Evolutionary conservation across 1,284 basidiomycete species (phyloP).

Genomic region (Baeospora myosura): DNA sequence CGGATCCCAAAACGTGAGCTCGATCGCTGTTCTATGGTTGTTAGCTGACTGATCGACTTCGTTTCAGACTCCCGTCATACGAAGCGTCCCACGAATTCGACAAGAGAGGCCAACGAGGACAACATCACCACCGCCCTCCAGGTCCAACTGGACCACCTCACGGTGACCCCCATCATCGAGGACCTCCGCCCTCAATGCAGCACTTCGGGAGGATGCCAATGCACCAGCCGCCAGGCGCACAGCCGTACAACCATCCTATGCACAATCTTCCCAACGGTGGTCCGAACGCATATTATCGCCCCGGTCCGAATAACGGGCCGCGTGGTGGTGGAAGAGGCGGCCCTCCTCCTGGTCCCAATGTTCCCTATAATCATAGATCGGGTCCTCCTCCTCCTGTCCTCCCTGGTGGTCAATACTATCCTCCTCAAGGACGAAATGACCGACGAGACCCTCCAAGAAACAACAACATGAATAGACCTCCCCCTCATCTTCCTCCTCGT

Average conservation of each 20-base stretch:
- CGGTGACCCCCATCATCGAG: slow-evolving; percentile 1
- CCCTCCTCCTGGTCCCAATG: too few relatives aligned
- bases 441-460: neutral
- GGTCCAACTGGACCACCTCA: slow-evolving; percentile 14
- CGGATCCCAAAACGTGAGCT: slow-evolving; percentile 74
- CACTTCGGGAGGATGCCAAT: neutral
- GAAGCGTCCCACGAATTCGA: slow-evolving; percentile 83
- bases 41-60: slow-evolving; percentile 9
- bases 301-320: too few relatives aligned
- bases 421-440: too few relatives aligned
- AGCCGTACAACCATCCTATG: neutral
- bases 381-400: neutral
- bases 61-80: slow-evolving; percentile 60
- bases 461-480: neutral
- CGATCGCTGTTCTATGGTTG: neutral
- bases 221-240: neutral
- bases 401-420: neutral
- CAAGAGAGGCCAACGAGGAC: slow-evolving; percentile 58
- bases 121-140: slow-evolving; percentile 22
- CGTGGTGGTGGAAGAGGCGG: too few relatives aligned
- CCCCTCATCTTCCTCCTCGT: neutral
- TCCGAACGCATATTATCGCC: too few relatives aligned
- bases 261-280: neutral
- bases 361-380: too few relatives aligned
- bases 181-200: neutral